These are phyloP conservation scores for Colletotrichum tanaceti DNA, from an alignment of 2,329 filamentous ascomycete species.

Conservation along the genomic window DNA sequence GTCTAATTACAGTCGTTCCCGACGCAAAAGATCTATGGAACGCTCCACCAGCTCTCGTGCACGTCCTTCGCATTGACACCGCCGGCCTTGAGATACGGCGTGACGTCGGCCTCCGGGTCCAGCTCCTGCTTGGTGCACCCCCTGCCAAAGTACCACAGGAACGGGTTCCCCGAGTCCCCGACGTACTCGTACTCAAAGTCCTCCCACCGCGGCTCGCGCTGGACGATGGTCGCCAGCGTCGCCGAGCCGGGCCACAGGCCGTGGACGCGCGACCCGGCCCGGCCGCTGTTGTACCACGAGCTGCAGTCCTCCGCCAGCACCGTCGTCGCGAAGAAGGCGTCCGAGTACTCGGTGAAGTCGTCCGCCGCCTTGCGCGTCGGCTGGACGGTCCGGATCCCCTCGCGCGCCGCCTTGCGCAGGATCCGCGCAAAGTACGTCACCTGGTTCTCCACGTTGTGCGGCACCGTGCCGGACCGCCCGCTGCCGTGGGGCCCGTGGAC, in stretches of 20 bases:
- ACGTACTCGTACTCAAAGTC: slow-evolving; percentile 65
- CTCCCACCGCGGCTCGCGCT: slow-evolving; percentile 66
- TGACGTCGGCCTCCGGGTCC: slow-evolving; percentile 68
- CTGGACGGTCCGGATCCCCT: slow-evolving; percentile 72
- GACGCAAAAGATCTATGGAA: slow-evolving; percentile 45
- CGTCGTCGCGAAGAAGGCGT: slow-evolving; percentile 66
- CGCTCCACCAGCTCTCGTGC: slow-evolving; percentile 76
- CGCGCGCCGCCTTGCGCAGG: slow-evolving; percentile 72
- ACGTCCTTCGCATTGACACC: slow-evolving; percentile 70
- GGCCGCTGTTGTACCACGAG: slow-evolving; percentile 78
- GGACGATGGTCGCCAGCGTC: slow-evolving; percentile 68
- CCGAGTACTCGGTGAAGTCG: slow-evolving; percentile 70
- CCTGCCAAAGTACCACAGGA: slow-evolving; percentile 74
- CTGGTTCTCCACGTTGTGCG: slow-evolving; percentile 74
- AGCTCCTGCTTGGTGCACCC: slow-evolving; percentile 72
- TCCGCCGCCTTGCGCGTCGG: slow-evolving; percentile 70
- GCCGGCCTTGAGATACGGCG: slow-evolving; percentile 69
- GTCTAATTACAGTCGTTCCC: neutral
- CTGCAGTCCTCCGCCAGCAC: slow-evolving; percentile 72
- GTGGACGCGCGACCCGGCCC: slow-evolving; percentile 71
- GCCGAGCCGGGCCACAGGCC: slow-evolving; percentile 78
- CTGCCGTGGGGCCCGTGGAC: slow-evolving; percentile 70
- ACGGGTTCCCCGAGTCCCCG: slow-evolving; percentile 59
- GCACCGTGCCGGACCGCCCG: slow-evolving; percentile 73
- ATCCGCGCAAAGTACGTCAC: slow-evolving; percentile 74